Conservation (phyloP, 2,329 filamentous ascomycete genomes). For the Scedosporium apiospermum region DNA sequence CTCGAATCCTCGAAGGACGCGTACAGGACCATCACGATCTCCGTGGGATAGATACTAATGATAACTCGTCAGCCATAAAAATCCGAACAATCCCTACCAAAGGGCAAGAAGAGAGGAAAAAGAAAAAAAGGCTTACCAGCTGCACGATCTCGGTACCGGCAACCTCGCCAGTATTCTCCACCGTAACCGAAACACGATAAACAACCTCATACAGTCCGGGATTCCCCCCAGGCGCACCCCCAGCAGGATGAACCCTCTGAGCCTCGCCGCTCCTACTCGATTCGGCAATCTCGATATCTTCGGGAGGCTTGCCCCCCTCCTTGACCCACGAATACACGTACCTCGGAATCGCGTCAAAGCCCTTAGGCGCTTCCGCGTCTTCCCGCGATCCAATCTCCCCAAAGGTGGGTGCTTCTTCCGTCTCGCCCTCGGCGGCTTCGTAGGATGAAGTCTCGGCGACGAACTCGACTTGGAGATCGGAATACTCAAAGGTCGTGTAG, state of each 20-base stretch:
- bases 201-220: conserved; percentile 1
- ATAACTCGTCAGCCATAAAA: no score
- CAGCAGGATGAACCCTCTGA: neutral
- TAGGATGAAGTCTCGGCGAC: neutral
- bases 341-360: neutral
- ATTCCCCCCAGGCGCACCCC: neutral
- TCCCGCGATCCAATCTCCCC: neutral
- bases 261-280: neutral
- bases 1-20: conserved; percentile 1
- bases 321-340: conserved; percentile 3
- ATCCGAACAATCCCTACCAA: no score
- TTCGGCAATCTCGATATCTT: neutral
- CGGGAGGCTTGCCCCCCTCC: neutral
- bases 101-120: neutral
- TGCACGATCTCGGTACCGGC: conserved; percentile 2
- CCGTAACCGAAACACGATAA: conserved; percentile 1
- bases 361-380: neutral
- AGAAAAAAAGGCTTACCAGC: conserved; percentile 1
- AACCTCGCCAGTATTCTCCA: conserved; percentile 1
- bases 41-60: neutral
- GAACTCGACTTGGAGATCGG: neutral
- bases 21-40: neutral
- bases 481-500: conserved; percentile 58
- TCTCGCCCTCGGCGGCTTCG: conserved; percentile 8
- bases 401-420: neutral